Evolutionary conservation across 352 stramenopile species (phyloP), one percentile per base, ranked within the genome.

Genomic region (Aphanomyces stellatus): DNA sequence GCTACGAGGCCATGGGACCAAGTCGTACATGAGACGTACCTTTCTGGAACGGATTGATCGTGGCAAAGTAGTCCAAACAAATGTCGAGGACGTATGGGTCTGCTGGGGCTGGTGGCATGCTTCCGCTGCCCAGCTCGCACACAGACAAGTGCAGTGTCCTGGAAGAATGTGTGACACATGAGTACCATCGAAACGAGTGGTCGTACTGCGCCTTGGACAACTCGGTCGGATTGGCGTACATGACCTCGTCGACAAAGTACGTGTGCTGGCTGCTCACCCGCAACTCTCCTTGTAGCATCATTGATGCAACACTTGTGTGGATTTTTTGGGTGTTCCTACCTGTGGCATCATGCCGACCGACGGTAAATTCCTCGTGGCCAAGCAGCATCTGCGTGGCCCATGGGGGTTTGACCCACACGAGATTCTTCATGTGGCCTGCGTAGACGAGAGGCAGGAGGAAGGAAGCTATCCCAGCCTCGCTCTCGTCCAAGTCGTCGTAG

Each of bases 31-130:
- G 25, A 37, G 7, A 63, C 24, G 15, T 42, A 86, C 81, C 78
- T 82, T 76, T 79, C 11, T 74, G 78, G 51, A 96, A 96, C 6
- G 88, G 88, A 37, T 93, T 88, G 80, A 84, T 88, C 4, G 86
- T 93, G 19, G 85, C 93, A 68, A 95, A 96, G 69, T 92, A 96
- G 73, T 96, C 88, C n/a, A 96, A 66, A 69, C 93, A 90, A 30
- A 96, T 85, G 62, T 96, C 88, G 0, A 96, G 63, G 5, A 96
- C 51, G 53, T 75, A 94, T 15, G 53, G 42, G 17, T 28, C 35
- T 4, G 25, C 17, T 11, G 46, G 43, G 19, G 34, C n/a, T 25
- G 19, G 7, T 34, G 49, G 30, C 19, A 15, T n/a, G n/a, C n/a
- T n/a, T n/a, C n/a, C 46, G n/a, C 11, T 15, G 17, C 25, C 34